Conservation (phyloP, 2,329 filamentous ascomycete genomes). For the Botrytis sinoallii region DNA sequence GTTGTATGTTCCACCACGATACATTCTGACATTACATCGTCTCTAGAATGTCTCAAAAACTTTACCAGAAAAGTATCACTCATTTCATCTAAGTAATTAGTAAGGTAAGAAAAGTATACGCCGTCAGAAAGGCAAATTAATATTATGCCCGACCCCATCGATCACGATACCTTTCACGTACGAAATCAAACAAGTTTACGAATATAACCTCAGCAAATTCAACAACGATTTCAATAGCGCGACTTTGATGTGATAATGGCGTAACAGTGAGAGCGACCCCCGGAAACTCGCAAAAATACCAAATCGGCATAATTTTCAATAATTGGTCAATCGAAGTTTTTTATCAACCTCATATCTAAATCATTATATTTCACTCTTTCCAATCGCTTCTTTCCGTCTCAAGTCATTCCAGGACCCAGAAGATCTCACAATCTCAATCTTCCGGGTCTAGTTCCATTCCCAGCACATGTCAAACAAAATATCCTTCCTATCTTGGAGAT, state of each 20-base stretch:
- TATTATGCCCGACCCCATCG: conserved; percentile 1
- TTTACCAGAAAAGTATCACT: conserved; percentile 9
- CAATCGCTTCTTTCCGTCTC: neutral
- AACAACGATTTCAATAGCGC: conserved; percentile 1
- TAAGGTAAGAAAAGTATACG: conserved; percentile 10
- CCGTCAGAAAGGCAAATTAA: neutral
- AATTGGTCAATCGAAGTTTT: neutral
- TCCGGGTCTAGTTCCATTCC: neutral
- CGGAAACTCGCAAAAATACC: neutral
- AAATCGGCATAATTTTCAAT: neutral
- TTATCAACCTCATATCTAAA: neutral
- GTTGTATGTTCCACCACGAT: conserved; percentile 10
- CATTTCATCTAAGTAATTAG: conserved; percentile 10
- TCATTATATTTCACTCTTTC: neutral
- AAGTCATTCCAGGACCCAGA: neutral
- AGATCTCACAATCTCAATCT: neutral
- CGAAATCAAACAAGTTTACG: neutral
- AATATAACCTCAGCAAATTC: conserved; percentile 6
- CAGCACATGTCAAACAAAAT: conserved; percentile 1
- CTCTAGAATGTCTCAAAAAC: conserved; percentile 19
- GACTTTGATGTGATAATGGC: neutral
- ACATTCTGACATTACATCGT: conserved; percentile 8
- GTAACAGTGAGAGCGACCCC: neutral
- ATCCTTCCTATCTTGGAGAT: conserved; percentile 18
- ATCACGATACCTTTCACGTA: conserved; percentile 1